Base-by-base conservation (phyloP, 148 eudicot genomes). In the Vaccinium darrowii region DNA sequence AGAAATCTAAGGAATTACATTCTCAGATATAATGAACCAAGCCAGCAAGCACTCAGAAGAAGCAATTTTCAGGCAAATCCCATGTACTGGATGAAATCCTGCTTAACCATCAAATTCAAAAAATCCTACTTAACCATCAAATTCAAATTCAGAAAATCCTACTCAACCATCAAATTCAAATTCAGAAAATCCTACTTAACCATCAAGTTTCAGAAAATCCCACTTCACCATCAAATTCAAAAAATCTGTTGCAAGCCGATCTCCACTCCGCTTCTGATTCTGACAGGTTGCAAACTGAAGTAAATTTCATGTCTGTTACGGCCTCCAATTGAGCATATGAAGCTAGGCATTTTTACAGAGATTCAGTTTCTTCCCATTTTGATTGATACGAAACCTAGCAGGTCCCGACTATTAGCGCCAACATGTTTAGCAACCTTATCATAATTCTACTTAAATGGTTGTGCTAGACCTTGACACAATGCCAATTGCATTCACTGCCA, bases 191-290 rank as follows among this genome's bases (percentile, higher is more conserved):
- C 91, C 74, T 90, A 94, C 95, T 92, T 94, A 78, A 91, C 91
- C 94, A 94, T 43, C 47, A 43, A 33, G 36, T 33, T 33, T 33
- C 1, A 33, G 36, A 33, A 33, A 33, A 33, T 33, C 36, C 36
- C 36, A 62, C 27, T 62, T 62, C 8, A 62, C 69, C 69, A 62
- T 90, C 88, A 94, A 88, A 90, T 92, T 94, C 51, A 94, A 86
- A 84, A 94, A 92, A 89, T 94, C 95, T 53, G 97, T 92, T 76
- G 97, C 95, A 78, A 92, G 97, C 43, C 94, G 94, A 88, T 94
- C 97, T 86, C 93, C 95, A 82, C 88, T 86, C 43, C 91, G 89
- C 87, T 94, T 94, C 89, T 94, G 97, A 80, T 92, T 91, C 88
- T 94, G 97, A 87, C 97, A 94, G 19, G 97, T 94, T 47, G 97